Base-by-base conservation (phyloP, 208 protist genomes). In the Acanthamoeba lenticulata region DNA sequence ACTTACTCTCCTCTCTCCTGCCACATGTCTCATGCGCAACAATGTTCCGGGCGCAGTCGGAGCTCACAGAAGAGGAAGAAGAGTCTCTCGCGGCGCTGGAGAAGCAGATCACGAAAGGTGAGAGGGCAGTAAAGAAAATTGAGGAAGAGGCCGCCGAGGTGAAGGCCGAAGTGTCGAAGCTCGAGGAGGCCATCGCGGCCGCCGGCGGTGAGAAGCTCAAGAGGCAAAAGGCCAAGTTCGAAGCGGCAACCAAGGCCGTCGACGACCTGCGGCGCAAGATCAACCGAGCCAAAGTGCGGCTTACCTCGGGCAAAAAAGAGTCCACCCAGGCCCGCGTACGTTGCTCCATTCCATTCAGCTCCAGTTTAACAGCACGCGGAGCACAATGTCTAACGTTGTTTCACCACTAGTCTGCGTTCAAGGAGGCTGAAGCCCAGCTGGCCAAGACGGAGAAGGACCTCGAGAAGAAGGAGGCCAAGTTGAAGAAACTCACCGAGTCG, bases 381-480 rank as follows among this genome's bases (percentile, higher is more conserved):
- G 55, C 42, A 55, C 19, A 55, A 24, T 24, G 74, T 7, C 40
- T 85, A n/a, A 4, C 13, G 6, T 5, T 24, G 29, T 9, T 85
- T 6, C 38, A 85, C 17, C 6, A 6, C 27, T 44, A 90, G 44
- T 62, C 81, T 27, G 52, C 52, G 24, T 60, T 90, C 29, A 90
- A 55, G n/a, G 52, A 90, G 47, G 81, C 49, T 5, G 49, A 90
- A 9, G 44, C 52, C 6, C 81, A 90, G 52, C 52, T 90, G 45
- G 52, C 44, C 44, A 94, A 89, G 38, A 27, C 60, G 36, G 52
- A 90, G n/a, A 57, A 45, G 69, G 52, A 49, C 27, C 38, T 98
- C 0, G 96, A 97, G 69, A 97, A 97, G 40, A 96, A 98, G 89
- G 97, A 98, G 74, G 93, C 90, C n/a, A 97, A 98, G 55, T 88